Evolutionary conservation across 1,284 basidiomycete genomes (phyloP).

Genomic region (Ustilago tritici): DNA sequence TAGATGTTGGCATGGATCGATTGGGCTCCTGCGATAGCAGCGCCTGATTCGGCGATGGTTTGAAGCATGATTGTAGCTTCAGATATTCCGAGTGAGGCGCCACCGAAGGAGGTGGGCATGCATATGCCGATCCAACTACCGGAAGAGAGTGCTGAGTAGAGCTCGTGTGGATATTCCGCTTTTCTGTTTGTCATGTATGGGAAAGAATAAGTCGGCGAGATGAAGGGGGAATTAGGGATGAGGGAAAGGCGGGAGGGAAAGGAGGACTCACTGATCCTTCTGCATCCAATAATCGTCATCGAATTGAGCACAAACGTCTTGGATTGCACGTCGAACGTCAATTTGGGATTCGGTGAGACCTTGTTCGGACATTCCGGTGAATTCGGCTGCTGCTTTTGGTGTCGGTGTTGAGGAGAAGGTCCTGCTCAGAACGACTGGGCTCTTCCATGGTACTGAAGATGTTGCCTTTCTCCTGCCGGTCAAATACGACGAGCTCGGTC

Average conservation of each 20-base stretch:
- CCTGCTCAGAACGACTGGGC: neutral
- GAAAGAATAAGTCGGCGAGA: neutral
- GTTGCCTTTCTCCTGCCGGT: neutral
- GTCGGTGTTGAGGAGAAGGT: slow-evolving; percentile 7
- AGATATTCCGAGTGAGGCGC: slow-evolving; percentile 68
- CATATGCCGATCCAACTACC: slow-evolving; percentile 56
- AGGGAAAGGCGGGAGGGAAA: neutral
- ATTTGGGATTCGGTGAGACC: slow-evolving; percentile 54
- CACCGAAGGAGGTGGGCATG: slow-evolving; percentile 62
- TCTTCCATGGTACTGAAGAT: neutral
- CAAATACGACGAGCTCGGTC: neutral
- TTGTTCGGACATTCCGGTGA: slow-evolving; percentile 47
- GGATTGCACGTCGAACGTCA: slow-evolving; percentile 50
- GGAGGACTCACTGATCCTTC: slow-evolving; percentile 27
- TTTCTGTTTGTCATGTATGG: neutral
- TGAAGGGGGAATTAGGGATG: neutral
- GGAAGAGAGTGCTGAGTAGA: slow-evolving; percentile 45
- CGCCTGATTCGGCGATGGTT: slow-evolving; percentile 70
- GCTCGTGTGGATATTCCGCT: slow-evolving; percentile 55
- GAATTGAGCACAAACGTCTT: slow-evolving; percentile 40
- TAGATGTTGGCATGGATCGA: slow-evolving; percentile 62
- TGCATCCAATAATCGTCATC: slow-evolving; percentile 53
- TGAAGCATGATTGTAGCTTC: slow-evolving; percentile 71
- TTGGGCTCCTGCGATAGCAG: slow-evolving; percentile 48
- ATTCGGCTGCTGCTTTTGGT: slow-evolving; percentile 11